A percentile compares a stretch with the other conserved stretches of the same genome.
Evolutionary conservation across 331 rosid genomes (phyloP).

Genomic region (Quercus phellos): DNA sequence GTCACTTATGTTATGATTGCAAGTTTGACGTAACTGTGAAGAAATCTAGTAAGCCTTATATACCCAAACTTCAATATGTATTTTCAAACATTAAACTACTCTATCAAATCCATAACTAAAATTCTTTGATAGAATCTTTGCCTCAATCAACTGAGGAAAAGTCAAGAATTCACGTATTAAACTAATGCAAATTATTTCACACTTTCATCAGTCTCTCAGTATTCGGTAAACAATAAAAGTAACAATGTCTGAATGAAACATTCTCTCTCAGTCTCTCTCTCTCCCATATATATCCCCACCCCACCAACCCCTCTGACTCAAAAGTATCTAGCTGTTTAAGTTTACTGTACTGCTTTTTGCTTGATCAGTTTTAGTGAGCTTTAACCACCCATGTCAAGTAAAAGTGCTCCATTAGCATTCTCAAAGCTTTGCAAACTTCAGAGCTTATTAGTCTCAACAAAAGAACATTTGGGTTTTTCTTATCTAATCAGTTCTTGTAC

Average conservation of each 20-base stretch:
- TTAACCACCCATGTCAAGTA: constrained; percentile 24
- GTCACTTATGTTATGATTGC: constrained; percentile 19
- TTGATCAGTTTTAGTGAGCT: constrained; percentile 28
- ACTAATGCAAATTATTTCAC: constrained; percentile 7
- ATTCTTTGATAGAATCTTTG: constrained; percentile 20
- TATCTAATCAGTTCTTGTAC: constrained; percentile 26
- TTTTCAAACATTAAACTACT: background rate
- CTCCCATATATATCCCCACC: constrained; percentile 33
- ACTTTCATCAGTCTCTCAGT: constrained; percentile 24
- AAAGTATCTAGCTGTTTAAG: constrained; percentile 32
- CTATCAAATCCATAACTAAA: background rate
- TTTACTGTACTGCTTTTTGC: constrained; percentile 37
- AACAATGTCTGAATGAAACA: constrained; percentile 9
- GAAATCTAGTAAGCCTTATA: background rate
- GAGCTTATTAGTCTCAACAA: constrained; percentile 24
- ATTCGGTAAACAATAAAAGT: background rate
- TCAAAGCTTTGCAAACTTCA: constrained; percentile 29
- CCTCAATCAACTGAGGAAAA: constrained; percentile 24
- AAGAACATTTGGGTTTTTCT: constrained; percentile 20
- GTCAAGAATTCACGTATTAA: constrained; percentile 31
- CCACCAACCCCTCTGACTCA: constrained; percentile 32
- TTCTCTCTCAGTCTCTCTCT: constrained; percentile 10
- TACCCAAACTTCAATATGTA: background rate
- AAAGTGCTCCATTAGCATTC: constrained; percentile 25
- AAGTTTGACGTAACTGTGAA: constrained; percentile 13